Evolutionary conservation across 805 yeast genomes (phyloP).

Genomic region (Schwanniomyces sp.): DNA sequence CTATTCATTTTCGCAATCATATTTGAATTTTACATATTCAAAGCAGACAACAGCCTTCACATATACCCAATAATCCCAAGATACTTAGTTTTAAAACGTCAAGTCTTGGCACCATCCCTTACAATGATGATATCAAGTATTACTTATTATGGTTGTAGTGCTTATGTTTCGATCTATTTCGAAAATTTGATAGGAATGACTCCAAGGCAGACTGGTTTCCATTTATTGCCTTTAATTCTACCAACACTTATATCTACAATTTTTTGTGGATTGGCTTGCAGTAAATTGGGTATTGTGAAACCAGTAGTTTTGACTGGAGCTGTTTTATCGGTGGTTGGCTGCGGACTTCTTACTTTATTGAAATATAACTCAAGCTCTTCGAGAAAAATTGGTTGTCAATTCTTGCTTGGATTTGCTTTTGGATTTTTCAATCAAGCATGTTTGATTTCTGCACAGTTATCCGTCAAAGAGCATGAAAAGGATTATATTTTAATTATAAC

Average conservation of each 20-base stretch:
- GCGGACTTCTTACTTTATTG: conserved; percentile 43
- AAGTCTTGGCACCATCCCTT: conserved; percentile 33
- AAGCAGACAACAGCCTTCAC: conserved; percentile 15
- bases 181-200: conserved; percentile 9
- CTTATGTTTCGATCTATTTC: conserved; percentile 17
- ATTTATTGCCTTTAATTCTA: conserved; percentile 12
- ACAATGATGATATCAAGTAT: conserved; percentile 24
- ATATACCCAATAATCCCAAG: conserved; percentile 40
- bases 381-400: conserved; percentile 43
- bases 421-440: conserved; percentile 51
- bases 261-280: conserved; percentile 8
- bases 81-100: conserved; percentile 32
- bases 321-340: conserved; percentile 19
- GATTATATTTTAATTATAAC: conserved; percentile 51
- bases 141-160: conserved; percentile 30
- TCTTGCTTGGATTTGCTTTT: conserved; percentile 45
- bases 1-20: conserved; percentile 13
- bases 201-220: conserved; percentile 13
- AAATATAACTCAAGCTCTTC: conserved; percentile 31
- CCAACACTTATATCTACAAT: conserved; percentile 9
- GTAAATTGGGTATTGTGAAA: conserved; percentile 11
- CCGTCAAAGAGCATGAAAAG: conserved; percentile 41
- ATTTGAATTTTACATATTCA: conserved; percentile 36
- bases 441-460: conserved; percentile 43
- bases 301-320: background rate